These are phyloP conservation scores for Cavenderia fasciculata DNA, from an alignment of 78 protist species.

Conservation along the genomic window DNA sequence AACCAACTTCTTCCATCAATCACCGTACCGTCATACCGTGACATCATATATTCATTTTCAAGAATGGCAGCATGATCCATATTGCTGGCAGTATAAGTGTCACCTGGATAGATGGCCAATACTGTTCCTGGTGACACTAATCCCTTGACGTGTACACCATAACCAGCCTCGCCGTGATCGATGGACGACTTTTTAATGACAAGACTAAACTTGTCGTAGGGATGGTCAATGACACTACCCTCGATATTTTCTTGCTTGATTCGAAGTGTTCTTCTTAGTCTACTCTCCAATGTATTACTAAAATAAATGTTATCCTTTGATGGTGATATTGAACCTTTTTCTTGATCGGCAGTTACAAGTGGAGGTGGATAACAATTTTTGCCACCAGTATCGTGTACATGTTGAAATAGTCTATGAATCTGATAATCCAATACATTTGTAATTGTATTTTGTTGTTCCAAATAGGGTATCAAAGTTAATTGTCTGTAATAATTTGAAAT, in stretches of 20 bases:
- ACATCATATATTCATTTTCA: conserved; percentile 55
- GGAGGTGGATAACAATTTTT: conserved; percentile 50
- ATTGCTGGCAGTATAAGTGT: conserved; percentile 5
- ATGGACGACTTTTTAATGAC: not conserved
- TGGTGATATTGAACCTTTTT: too few relatives aligned
- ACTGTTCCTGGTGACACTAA: conserved; percentile 57
- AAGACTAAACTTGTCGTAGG: conserved; percentile 43
- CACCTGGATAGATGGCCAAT: conserved; percentile 67
- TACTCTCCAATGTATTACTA: conserved; percentile 31
- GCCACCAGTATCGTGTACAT: conserved; percentile 27
- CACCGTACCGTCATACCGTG: conserved; percentile 56
- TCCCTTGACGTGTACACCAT: conserved; percentile 54
- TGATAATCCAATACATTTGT: conserved; percentile 3
- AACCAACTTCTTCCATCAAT: conserved; percentile 65
- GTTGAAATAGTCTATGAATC: conserved; percentile 1
- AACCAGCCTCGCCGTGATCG: conserved; percentile 59
- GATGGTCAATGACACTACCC: conserved; percentile 41
- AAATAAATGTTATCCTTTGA: too few relatives aligned
- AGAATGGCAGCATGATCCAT: not conserved
- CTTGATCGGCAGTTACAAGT: conserved; percentile 15
- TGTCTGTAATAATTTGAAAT: not conserved
- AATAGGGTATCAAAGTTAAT: not conserved
- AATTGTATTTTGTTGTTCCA: not conserved
- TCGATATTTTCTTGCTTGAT: conserved; percentile 1
- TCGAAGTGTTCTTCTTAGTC: conserved; percentile 21